phyloP scores from a whole-genome alignment of 1,284 basidiomycete genomes.

The Ustilago cynodontis region DNA sequence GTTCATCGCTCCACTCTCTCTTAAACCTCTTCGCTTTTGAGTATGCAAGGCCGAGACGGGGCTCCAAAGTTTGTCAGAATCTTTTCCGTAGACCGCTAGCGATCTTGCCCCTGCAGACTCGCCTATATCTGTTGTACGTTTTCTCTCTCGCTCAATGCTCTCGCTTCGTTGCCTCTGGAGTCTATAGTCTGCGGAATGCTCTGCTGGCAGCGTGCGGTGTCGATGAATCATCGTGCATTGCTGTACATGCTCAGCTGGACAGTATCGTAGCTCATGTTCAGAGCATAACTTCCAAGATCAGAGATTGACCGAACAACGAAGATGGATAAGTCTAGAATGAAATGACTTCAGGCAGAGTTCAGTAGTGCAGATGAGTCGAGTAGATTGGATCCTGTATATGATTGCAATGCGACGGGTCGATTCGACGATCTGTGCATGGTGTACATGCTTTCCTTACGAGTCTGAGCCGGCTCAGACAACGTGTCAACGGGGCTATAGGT shows the following conservation, averaged over 20 bases:
- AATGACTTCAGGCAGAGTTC: neutral
- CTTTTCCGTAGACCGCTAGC: slow-evolving; percentile 1
- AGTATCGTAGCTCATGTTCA: neutral
- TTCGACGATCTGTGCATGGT: neutral
- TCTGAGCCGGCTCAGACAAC: neutral
- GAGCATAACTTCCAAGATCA: neutral
- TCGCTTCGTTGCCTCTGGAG: neutral
- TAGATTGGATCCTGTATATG: neutral
- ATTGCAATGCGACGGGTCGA: neutral
- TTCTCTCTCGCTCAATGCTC: neutral
- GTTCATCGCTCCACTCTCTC: neutral
- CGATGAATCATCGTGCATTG: slow-evolving; percentile 13
- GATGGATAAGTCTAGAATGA: neutral
- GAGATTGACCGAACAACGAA: neutral
- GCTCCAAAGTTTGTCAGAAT: slow-evolving; percentile 28
- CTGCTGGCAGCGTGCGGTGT: neutral
- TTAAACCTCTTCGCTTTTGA: neutral
- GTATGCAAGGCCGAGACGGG: slow-evolving; percentile 31
- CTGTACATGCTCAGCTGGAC: slow-evolving; percentile 3
- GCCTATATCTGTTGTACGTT: neutral
- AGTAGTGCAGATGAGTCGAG: neutral
- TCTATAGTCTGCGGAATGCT: neutral
- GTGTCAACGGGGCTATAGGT: neutral
- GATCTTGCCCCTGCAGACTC: slow-evolving; percentile 3
- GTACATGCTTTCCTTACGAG: slow-evolving; percentile 4